Percentiles rank a stretch among this genome's conserved stretches.
phyloP scores from a whole-genome alignment of 169 alveolate genomes.

The Perkinsus marinus region DNA sequence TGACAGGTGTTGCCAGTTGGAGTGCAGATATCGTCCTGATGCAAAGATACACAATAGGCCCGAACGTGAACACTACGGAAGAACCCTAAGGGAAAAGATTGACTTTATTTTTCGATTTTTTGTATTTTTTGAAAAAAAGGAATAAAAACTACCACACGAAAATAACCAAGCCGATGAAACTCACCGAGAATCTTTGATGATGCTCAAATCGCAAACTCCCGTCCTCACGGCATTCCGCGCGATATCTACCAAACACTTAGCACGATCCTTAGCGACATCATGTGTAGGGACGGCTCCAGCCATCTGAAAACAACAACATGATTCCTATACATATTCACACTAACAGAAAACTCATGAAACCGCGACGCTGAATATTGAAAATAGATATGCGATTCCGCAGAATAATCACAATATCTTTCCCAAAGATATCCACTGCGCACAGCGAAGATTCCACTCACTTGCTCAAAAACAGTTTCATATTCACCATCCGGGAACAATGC shows the following conservation, averaged over 20 bases:
- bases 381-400: no score
- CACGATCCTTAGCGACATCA: neutral
- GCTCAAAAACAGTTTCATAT: neutral
- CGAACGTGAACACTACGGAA: neutral
- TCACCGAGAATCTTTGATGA: neutral
- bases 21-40: neutral
- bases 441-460: neutral
- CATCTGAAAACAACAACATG: neutral
- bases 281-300: neutral
- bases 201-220: neutral
- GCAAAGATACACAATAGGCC: neutral
- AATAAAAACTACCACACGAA: neutral
- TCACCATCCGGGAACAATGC: neutral
- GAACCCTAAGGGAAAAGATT: no score
- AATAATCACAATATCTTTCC: neutral
- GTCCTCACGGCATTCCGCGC: neutral
- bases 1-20: neutral
- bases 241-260: neutral
- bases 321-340: no score
- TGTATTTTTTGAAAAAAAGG: neutral
- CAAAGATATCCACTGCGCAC: neutral
- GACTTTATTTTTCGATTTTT: no score
- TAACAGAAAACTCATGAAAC: no score
- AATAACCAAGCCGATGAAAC: neutral
- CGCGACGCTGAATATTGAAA: no score